Base-by-base conservation (phyloP, 352 stramenopile genomes). In the Detonula confervacea region DNA sequence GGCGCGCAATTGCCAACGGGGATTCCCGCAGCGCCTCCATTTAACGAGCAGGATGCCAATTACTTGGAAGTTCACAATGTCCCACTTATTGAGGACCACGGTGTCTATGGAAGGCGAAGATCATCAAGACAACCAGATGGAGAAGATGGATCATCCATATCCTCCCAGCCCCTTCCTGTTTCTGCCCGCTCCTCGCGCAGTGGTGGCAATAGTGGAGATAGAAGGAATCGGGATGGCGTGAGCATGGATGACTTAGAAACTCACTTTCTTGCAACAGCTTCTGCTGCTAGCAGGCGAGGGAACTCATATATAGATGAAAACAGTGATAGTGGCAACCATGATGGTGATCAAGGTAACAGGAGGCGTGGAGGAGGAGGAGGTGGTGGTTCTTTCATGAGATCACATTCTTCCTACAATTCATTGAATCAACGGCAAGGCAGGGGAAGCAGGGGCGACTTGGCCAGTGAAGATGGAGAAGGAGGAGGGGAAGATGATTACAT, bases 401-500 rank as follows among this genome's bases (percentile, higher is more conserved):
- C 35, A 12, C 35, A 12, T 42, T 5, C 35, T 12, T 42, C 35
- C 5, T 42, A 16, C 44, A 52, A 52, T 18, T 42, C 35, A 16
- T 16, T 52, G 8, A 14, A 22, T 52, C 20, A 16, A 52, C n/a
- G 44, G 35, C 5, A 42, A 42, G 35, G 5, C 12, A 12, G 35
- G 35, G 12, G 35, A 42, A 42, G 12, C 35, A 42, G 5, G 5
- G 5, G 35, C 20, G 44, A 24, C 18, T 24, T n/a, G 44, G 18
- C 12, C 4, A 18, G 44, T 54, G 6, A n/a, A 24, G 44, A 24
- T 54, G 44, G 44, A 7, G 44, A 7, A 24, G 44, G 16, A 33
- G 2, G 52, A 24, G 59, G 44, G n/a, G 24, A 8, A 25, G 46
- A 59, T 30, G 18, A 55, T 39, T 64, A 42, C 52, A 64, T 57